Evolutionary conservation across 2,329 filamentous ascomycete species (phyloP).

Genomic region (Pezicula rhizophila): DNA sequence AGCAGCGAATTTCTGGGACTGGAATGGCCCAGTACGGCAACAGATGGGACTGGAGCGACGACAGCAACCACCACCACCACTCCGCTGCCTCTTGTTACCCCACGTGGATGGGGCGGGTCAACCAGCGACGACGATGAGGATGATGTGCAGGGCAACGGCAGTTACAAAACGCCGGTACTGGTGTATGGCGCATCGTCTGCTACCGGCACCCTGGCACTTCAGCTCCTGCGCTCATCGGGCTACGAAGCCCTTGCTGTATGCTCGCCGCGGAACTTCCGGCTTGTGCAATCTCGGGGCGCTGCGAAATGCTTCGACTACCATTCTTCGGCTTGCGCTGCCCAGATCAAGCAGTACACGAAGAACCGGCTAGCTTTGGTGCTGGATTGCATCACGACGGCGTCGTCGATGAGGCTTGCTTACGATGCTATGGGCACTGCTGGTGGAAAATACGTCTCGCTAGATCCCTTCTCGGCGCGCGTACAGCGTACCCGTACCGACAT

Average conservation of each 20-base stretch:
- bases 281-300: background rate
- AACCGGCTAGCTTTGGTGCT: background rate
- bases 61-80: background rate
- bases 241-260: background rate
- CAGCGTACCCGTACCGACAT: slow-evolving; percentile 16
- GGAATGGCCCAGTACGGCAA: background rate
- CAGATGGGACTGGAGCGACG: background rate
- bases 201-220: background rate
- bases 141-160: background rate
- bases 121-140: background rate
- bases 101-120: background rate
- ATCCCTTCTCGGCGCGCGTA: slow-evolving; percentile 9
- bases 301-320: background rate
- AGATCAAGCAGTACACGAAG: background rate
- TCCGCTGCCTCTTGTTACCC: background rate
- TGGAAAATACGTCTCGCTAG: background rate
- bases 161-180: background rate
- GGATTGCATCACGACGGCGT: background rate
- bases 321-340: background rate
- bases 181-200: background rate
- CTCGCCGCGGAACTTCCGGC: background rate
- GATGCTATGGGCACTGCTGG: background rate
- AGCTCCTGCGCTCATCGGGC: background rate
- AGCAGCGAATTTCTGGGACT: background rate
- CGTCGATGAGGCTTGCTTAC: background rate